Base-by-base conservation (phyloP, 2,329 filamentous ascomycete genomes). In the Sarocladium kiliense region DNA sequence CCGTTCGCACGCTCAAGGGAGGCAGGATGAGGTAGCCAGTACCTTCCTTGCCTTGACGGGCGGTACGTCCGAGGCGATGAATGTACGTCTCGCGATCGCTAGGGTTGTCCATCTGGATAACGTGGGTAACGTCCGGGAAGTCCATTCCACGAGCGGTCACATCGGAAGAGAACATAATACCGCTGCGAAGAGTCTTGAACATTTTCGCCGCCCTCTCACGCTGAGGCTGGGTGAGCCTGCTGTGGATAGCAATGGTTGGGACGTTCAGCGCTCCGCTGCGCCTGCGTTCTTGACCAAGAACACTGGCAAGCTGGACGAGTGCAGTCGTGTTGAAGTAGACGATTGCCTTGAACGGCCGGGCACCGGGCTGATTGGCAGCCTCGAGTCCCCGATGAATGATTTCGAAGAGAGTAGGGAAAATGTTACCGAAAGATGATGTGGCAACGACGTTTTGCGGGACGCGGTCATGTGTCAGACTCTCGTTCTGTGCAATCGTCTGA, bases 301-400 rank as follows among this genome's bases (percentile, higher is more conserved):
- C 74, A 19, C 78, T 74, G 21, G 84, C 83, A 49, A 91, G 75
- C 56, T 85, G 77, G 44, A 91, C 89, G 59, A 88, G 79, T 23
- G 82, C 81, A 1, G 88, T 95, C 21, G 88, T 90, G 64, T 89
- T 89, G 68, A 93, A 87, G 74, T 96, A 99, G 41, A 96, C 76
- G 58, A 99, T 95, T n/a, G 91, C 90, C 78, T 99, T 99, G 81
- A 97, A 97, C 0, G 90, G 89, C 16, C 70, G 70, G 3, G 58
- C 63, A 3, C 69, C 68, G 2, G 63, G 69, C 59, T 70, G 65
- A 2, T 60, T 63, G 19, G 73, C 67, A 23, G 74, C 72, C 27
- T 76, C 62, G n/a, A 78, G 69, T 62, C 88, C 84, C 34, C 80
- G 79, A 55, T 85, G 74, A 47, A 86, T 75, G 53, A 97, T 78